phyloP scores from a whole-genome alignment of 2,329 filamentous ascomycete species.

The Pseudogymnoascus sp. region DNA sequence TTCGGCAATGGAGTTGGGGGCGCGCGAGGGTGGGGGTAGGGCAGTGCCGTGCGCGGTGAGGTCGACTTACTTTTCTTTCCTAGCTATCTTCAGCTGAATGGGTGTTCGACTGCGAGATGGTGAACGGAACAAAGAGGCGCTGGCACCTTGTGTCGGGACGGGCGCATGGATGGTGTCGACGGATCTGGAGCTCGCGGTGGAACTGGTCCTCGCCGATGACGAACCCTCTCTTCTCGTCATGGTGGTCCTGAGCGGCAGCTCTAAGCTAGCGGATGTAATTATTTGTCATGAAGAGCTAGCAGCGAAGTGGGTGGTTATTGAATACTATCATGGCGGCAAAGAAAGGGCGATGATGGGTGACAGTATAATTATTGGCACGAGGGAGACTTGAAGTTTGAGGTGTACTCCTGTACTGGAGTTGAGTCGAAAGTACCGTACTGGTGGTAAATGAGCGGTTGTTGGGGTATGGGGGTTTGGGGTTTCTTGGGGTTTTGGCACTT shows the following conservation, averaged over 20 bases:
- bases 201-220: constrained; percentile 35
- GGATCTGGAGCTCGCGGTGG: constrained; percentile 57
- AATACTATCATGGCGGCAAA: constrained; percentile 1
- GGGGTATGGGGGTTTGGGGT: neutral
- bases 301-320: neutral
- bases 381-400: neutral
- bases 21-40: neutral
- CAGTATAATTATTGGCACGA: neutral
- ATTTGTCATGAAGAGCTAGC: constrained; percentile 2
- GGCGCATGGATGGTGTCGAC: constrained; percentile 51
- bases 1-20: constrained; percentile 15
- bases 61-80: constrained; percentile 33
- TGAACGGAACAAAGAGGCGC: constrained; percentile 21
- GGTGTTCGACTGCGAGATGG: constrained; percentile 27
- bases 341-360: neutral
- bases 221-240: constrained; percentile 3
- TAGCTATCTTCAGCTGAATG: constrained; percentile 48
- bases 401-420: neutral
- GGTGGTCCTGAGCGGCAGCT: neutral
- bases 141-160: constrained; percentile 14
- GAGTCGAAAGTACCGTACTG: neutral
- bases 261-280: neutral
- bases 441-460: neutral
- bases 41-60: constrained; percentile 35
- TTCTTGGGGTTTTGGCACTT: neutral